Conservation (phyloP, 2,329 filamentous ascomycete genomes). For the Apiospora saccharicola region DNA sequence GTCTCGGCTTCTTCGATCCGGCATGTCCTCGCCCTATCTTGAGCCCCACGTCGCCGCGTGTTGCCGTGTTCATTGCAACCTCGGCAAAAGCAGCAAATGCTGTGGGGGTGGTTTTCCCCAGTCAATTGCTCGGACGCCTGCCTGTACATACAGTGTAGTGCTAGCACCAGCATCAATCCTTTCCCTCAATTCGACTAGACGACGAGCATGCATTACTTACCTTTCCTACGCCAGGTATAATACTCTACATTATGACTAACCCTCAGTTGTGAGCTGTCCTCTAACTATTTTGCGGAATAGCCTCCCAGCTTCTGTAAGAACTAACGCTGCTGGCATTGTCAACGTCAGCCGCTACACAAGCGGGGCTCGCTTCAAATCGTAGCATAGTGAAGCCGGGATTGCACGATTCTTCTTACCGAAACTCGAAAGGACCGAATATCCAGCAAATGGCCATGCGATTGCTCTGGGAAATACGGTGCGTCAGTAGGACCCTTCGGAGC, state of each 20-base stretch:
- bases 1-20: neutral
- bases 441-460: neutral
- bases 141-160: neutral
- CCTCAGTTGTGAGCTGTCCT: neutral
- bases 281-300: neutral
- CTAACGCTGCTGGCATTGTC: neutral
- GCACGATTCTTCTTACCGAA: neutral
- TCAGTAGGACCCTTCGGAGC: too few relatives aligned
- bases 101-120: neutral
- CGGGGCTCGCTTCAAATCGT: neutral
- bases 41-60: neutral
- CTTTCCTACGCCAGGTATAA: neutral
- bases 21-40: neutral
- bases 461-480: neutral
- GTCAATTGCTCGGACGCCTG: neutral
- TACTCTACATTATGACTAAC: neutral
- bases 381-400: neutral
- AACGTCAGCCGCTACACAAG: conserved; percentile 7
- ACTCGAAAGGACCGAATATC: conserved; percentile 8
- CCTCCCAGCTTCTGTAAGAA: neutral
- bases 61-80: neutral
- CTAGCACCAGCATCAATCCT: too few relatives aligned
- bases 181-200: neutral
- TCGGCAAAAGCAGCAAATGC: neutral
- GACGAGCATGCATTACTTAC: neutral